Evolutionary conservation across 352 stramenopile genomes (phyloP).

Genomic region (Peronosclerospora sorghi): DNA sequence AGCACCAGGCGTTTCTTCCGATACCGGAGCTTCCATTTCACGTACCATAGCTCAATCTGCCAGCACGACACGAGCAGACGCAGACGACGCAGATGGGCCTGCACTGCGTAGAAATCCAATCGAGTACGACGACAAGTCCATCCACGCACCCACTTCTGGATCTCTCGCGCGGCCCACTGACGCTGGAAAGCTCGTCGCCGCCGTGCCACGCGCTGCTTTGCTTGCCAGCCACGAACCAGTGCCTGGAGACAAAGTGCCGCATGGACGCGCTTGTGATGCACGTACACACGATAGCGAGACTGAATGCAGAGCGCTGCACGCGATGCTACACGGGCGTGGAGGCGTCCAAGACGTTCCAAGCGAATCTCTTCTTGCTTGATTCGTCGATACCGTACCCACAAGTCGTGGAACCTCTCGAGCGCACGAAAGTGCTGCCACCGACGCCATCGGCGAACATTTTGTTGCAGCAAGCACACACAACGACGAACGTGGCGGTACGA

Average conservation of each 20-base stretch:
- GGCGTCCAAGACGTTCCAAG: too few species aligned
- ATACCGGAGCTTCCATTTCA: slow-evolving; percentile 10
- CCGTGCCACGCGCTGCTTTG: slow-evolving; percentile 11
- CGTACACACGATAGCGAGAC: slow-evolving; percentile 14
- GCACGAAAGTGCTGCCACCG: too few species aligned
- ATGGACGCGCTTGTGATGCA: slow-evolving; percentile 11
- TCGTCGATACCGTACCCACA: too few species aligned
- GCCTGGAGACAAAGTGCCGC: slow-evolving; percentile 22
- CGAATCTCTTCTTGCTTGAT: too few species aligned
- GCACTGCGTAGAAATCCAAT: slow-evolving; percentile 35
- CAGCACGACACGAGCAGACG: slow-evolving; percentile 33
- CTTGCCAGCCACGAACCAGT: slow-evolving; percentile 15
- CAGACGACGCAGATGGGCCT: slow-evolving; percentile 26
- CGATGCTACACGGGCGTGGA: too few species aligned
- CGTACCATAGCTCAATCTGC: slow-evolving; percentile 45
- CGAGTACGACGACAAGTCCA: slow-evolving; percentile 18
- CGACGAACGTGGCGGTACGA: slow-evolving; percentile 9
- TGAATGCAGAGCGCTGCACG: background rate
- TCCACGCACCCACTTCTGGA: slow-evolving; percentile 41
- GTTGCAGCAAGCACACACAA: slow-evolving; percentile 18
- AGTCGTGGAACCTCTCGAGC: too few species aligned
- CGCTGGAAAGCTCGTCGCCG: slow-evolving; percentile 10
- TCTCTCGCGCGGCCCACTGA: slow-evolving; percentile 19
- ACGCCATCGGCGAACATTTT: too few species aligned
- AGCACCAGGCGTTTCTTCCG: slow-evolving; percentile 18